These are phyloP conservation scores for Emydomyces testavorans DNA, from an alignment of 2,329 filamentous ascomycete species.

Conservation along the genomic window DNA sequence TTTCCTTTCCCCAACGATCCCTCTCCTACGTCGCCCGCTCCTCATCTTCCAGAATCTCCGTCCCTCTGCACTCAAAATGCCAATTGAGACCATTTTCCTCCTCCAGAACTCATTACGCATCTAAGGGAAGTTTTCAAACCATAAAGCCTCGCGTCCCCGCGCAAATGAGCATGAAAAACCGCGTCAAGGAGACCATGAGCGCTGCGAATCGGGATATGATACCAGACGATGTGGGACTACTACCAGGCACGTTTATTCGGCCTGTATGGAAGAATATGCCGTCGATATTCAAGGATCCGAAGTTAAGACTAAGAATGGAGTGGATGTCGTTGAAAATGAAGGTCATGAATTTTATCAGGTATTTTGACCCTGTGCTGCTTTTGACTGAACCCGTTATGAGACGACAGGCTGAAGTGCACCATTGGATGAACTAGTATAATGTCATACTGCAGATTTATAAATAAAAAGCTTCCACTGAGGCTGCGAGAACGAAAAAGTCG, in stretches of 20 bases:
- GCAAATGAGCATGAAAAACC: slow-evolving; percentile 32
- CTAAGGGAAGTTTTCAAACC: slow-evolving; percentile 17
- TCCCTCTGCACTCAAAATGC: slow-evolving; percentile 16
- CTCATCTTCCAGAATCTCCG: slow-evolving; percentile 7
- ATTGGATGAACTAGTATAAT: slow-evolving; percentile 20
- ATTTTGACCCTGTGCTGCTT: background rate
- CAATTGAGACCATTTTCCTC: slow-evolving; percentile 30
- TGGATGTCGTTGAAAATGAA: slow-evolving; percentile 31
- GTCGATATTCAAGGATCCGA: slow-evolving; percentile 30
- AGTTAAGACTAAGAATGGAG: slow-evolving; percentile 29
- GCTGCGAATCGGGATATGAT: slow-evolving; percentile 23
- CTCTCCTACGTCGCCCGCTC: slow-evolving; percentile 18
- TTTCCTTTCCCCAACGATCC: slow-evolving; percentile 20
- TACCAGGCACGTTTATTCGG: slow-evolving; percentile 35
- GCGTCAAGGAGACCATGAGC: slow-evolving; percentile 22
- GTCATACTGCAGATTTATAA: slow-evolving; percentile 26
- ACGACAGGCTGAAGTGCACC: too few species aligned
- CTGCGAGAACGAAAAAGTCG: slow-evolving; percentile 27
- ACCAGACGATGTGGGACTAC: slow-evolving; percentile 37
- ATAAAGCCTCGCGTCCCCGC: slow-evolving; percentile 23
- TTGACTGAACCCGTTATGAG: too few species aligned
- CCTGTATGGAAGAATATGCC: slow-evolving; percentile 32
- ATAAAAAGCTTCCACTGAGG: slow-evolving; percentile 27
- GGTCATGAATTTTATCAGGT: slow-evolving; percentile 29
- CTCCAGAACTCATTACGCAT: slow-evolving; percentile 18